A percentile compares a stretch with the other conserved stretches of the same genome.
These are phyloP conservation scores for Pholiota molesta DNA, from an alignment of 768 basidiomycete species.

Conservation along the genomic window DNA sequence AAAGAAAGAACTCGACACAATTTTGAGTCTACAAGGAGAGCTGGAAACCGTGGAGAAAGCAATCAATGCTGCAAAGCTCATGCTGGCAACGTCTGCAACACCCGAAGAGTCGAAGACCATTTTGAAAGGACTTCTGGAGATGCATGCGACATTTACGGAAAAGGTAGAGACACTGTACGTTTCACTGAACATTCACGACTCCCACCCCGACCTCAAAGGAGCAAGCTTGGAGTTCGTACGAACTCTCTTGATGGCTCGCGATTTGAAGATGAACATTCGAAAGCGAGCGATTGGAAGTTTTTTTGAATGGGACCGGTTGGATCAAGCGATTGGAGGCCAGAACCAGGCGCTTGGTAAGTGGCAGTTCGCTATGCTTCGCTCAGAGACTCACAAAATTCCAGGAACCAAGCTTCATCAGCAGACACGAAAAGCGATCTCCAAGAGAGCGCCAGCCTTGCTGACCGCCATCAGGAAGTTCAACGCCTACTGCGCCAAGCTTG, in stretches of 20 bases:
- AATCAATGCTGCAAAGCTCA: background rate
- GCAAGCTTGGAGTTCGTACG: conserved; percentile 1
- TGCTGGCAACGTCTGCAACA: background rate
- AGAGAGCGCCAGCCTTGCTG: conserved; percentile 32
- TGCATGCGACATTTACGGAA: background rate
- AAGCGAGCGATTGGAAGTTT: conserved; percentile 36
- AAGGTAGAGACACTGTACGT: conserved; percentile 2
- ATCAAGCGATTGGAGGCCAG: conserved; percentile 33
- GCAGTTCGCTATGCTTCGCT: background rate
- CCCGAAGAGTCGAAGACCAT: background rate
- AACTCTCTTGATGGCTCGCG: conserved; percentile 1
- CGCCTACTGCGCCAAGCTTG: conserved; percentile 20
- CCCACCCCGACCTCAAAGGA: conserved; percentile 2
- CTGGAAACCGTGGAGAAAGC: conserved; percentile 5
- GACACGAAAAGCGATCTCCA: conserved; percentile 32
- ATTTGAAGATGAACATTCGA: conserved; percentile 22
- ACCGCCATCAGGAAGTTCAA: conserved; percentile 29
- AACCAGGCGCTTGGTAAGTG: conserved; percentile 33
- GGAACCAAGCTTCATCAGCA: conserved; percentile 25
- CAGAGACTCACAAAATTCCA: background rate
- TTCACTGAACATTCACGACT: conserved; percentile 8
- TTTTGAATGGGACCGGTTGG: conserved; percentile 39
- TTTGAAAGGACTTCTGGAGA: background rate
- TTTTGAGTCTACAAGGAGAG: conserved; percentile 6
- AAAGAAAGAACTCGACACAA: conserved; percentile 10